Conservation (phyloP, 306 rosid species). For the Ochetophila trinervis region DNA sequence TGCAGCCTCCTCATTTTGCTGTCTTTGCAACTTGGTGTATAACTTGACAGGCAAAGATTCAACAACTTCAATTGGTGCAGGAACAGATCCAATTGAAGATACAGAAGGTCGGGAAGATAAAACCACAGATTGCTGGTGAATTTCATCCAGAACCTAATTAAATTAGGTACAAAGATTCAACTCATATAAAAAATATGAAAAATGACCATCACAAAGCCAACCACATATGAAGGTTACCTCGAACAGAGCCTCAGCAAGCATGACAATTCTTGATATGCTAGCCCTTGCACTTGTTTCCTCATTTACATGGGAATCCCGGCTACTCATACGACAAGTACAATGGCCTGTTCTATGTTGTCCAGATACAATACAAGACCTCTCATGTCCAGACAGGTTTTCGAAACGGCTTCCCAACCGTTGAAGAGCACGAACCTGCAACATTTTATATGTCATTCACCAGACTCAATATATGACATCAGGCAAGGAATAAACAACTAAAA, state of each 20-base stretch:
- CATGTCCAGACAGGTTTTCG: constrained; percentile 92
- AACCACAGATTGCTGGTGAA: constrained; percentile 99
- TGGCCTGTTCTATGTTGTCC: constrained; percentile 93
- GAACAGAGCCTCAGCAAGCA: constrained; percentile 97
- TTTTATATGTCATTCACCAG: constrained; percentile 1
- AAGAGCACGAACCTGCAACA: constrained; percentile 94
- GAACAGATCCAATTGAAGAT: constrained; percentile 94
- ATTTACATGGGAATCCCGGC: constrained; percentile 48
- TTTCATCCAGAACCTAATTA: constrained; percentile 99
- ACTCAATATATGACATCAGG: neutral
- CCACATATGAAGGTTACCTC: constrained; percentile 55
- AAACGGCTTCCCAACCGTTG: constrained; percentile 95
- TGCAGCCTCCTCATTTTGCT: constrained; percentile 78
- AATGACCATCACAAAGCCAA: constrained; percentile 23
- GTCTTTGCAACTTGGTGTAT: constrained; percentile 62
- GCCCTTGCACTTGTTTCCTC: constrained; percentile 89
- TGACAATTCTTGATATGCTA: constrained; percentile 96
- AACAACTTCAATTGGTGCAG: constrained; percentile 90
- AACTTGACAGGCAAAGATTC: constrained; percentile 92
- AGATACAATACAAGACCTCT: constrained; percentile 82
- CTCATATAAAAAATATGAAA: constrained; percentile 36
- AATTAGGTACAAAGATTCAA: constrained; percentile 56
- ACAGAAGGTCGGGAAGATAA: constrained; percentile 90
- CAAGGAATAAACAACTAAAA: neutral
- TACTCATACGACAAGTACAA: constrained; percentile 68